Base-by-base conservation (phyloP, 768 basidiomycete genomes). In the Chalciporus chontae region DNA sequence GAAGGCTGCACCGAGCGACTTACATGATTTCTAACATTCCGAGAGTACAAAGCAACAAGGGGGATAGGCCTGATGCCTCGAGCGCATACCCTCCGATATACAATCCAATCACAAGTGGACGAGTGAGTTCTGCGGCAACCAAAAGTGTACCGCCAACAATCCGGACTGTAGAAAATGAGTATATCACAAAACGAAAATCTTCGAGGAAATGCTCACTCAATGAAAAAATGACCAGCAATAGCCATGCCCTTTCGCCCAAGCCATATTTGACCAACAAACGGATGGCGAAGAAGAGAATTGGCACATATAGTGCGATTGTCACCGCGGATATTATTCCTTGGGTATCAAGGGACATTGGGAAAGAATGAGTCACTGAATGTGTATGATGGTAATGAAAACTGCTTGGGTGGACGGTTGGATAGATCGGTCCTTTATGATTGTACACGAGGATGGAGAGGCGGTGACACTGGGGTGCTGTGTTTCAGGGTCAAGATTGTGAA, bases 151-250 rank as follows among this genome's bases (percentile, higher is more conserved):
- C 81, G 13, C 77, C 79, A 8, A 81, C 68, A 37, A 85, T 71
- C 37, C 85, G 78, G 40, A 75, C 86, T 87, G 43, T 45, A 27
- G 39, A 48, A 47, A 24, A 23, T 51, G 38, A 53, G 51, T 43
- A 39, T n/a, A n/a, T n/a, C 44, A 45, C 17, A 17, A 34, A 45
- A n/a, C 23, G 7, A 6, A 26, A 7, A 31, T 44, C 21, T 32
- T 8, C 29, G 21, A 3, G 2, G 31, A 10, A 37, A 11, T 27
- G 71, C 80, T 61, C 53, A 84, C 84, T 65, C 39, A 77, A 53
- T 10, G 83, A 75, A 53, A 87, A 84, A 11, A 84, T 66, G 40
- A 78, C 71, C n/a, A 87, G 71, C 54, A 79, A 78, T n/a, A 86
- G 64, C 83, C 83, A 88, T 51, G 83, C 85, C 26, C 75, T 79